Evolutionary conservation across 305 asterid species (phyloP).

Genomic region (Fraxinus latifolia): DNA sequence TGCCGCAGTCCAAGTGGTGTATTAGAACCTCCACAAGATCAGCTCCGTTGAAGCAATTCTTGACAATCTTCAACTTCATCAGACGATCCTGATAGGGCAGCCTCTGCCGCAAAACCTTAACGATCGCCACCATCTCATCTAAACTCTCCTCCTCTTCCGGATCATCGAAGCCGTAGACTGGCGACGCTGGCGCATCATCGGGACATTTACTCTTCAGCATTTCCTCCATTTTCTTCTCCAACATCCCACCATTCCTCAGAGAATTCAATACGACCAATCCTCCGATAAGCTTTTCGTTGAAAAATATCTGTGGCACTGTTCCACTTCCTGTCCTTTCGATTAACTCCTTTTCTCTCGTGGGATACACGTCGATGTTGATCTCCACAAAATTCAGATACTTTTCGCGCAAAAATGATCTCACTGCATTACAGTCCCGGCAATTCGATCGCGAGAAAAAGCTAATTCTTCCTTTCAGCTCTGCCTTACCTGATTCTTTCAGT

Average conservation of each 20-base stretch:
- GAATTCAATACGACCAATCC: conserved; percentile 85
- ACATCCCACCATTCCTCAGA: conserved; percentile 65
- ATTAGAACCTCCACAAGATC: conserved; percentile 80
- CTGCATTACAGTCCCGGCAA: conserved; percentile 81
- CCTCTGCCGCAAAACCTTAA: conserved; percentile 54
- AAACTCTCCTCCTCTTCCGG: conserved; percentile 35
- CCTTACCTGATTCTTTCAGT: conserved; percentile 27
- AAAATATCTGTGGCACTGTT: conserved; percentile 73
- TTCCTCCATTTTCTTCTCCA: conserved; percentile 68
- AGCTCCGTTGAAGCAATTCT: conserved; percentile 74
- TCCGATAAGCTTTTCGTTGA: conserved; percentile 77
- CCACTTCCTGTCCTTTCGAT: conserved; percentile 52
- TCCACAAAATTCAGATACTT: conserved; percentile 54
- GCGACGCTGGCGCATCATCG: conserved; percentile 75
- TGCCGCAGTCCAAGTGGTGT: conserved; percentile 68
- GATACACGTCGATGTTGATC: conserved; percentile 81
- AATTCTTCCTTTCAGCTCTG: conserved; percentile 55
- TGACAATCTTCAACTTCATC: conserved; percentile 73
- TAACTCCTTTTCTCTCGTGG: conserved; percentile 64
- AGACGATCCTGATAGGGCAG: conserved; percentile 84
- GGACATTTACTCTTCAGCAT: conserved; percentile 69
- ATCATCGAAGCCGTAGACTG: conserved; percentile 79
- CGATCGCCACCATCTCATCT: conserved; percentile 66
- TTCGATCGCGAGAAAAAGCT: conserved; percentile 81
- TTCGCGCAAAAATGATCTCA: conserved; percentile 60